Base-by-base conservation (phyloP, 345 rosid species). In the Syzygium jambos region DNA sequence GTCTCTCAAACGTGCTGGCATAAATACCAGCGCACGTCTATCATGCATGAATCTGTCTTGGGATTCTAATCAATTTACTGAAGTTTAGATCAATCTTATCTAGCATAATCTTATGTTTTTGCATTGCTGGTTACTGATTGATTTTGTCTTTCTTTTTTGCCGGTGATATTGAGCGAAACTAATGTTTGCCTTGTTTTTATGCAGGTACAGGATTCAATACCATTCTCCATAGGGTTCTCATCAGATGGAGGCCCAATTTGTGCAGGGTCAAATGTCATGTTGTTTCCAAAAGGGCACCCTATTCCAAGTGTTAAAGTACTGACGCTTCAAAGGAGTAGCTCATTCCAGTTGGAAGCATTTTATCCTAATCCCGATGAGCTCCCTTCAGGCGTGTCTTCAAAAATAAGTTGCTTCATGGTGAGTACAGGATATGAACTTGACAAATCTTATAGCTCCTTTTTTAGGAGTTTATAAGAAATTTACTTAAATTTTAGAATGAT, bases 131-230 rank as follows among this genome's bases (percentile, higher is more conserved):
- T 73, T 73, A 73, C 80, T 73, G 23, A 38, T 38, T 49, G 21
- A 73, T 11, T 73, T 73, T 73, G 49, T 38, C 25, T 38, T 73
- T 38, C 82, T 73, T 73, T 73, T 73, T 73, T 0, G 49, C 85
- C n/a, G 21, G 57, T 49, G 41, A 53, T 25, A 49, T 22, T 29
- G 57, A 53, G 19, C 5, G 27, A 25, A 38, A 78, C 84, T 41
- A 30, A 73, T 87, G 68, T 29, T 68, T 46, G 7, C 52, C n/a
- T 85, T 89, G 61, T 51, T 86, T 68, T 85, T 78, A 25, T 87
- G 90, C 89, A 94, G 95, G 95, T 94, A 86, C 94, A 94, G 88
- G 95, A 94, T 90, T 91, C 93, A 25, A 82, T 89, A 73, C 94
- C 95, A 59, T 94, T 94, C 89, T 92, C 94, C 30, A 85, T 94